These are phyloP conservation scores for Pseudogymnoascus sp. DNA, from an alignment of 2,329 filamentous ascomycete species.

Conservation along the genomic window DNA sequence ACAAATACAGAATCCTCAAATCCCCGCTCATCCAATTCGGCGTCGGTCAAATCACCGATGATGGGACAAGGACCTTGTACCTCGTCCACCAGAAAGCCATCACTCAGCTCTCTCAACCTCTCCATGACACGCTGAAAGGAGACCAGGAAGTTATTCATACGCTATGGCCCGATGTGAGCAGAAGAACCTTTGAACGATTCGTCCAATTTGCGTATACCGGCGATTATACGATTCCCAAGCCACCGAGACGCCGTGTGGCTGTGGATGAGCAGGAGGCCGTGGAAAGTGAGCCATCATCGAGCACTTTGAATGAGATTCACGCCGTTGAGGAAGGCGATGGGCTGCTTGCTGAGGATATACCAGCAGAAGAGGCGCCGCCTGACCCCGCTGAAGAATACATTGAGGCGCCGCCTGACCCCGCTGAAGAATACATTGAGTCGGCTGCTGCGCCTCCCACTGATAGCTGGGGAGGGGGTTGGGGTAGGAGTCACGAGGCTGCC, in stretches of 20 bases:
- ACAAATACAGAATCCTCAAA: slow-evolving; percentile 16
- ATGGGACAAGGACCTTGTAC: too few species aligned
- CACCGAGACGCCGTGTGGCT: slow-evolving; percentile 5
- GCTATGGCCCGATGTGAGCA: slow-evolving; percentile 17
- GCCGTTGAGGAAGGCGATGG: background rate
- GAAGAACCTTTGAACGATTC: slow-evolving; percentile 19
- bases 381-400: background rate
- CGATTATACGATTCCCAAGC: slow-evolving; percentile 18
- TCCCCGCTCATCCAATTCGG: slow-evolving; percentile 17
- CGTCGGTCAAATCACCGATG: too few species aligned
- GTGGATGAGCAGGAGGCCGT: background rate
- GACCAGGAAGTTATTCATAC: too few species aligned
- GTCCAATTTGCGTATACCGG: slow-evolving; percentile 21
- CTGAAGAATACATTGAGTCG: background rate
- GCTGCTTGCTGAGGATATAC: background rate
- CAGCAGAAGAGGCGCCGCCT: background rate
- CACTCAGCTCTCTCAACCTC: slow-evolving; percentile 16
- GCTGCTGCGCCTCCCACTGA: background rate
- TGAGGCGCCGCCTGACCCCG: too few species aligned
- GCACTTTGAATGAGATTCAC: background rate
- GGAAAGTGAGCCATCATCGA: background rate
- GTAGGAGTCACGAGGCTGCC: background rate
- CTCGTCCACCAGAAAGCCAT: slow-evolving; percentile 18
- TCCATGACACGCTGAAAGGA: background rate
- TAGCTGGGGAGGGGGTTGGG: background rate